Evolutionary conservation across 441 rosid genomes (phyloP).

Genomic region (Capsella rubella): DNA sequence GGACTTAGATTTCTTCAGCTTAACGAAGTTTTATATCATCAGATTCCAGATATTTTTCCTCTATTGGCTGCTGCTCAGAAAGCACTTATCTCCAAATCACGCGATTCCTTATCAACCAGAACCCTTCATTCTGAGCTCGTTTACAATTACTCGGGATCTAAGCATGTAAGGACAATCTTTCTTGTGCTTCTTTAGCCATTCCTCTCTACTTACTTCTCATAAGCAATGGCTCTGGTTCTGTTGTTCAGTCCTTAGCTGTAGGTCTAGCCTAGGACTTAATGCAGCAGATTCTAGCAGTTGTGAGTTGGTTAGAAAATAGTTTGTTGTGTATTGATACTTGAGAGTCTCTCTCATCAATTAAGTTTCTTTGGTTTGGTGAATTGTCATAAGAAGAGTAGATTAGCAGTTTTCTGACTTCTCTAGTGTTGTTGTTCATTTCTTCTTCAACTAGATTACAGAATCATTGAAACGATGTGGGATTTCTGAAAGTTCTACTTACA

Average conservation of each 20-base stretch:
- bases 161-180: conserved; percentile 63
- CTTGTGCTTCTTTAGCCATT: conserved; percentile 11
- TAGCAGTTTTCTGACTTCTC: neutral
- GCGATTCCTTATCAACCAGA: conserved; percentile 74
- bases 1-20: neutral
- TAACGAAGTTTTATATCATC: conserved; percentile 24
- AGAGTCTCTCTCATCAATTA: neutral
- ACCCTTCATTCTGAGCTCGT: conserved; percentile 96
- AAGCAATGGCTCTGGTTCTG: neutral
- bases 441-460: conserved; percentile 71
- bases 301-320: neutral
- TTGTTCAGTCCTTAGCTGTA: conserved; percentile 7
- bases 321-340: neutral
- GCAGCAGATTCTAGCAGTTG: neutral
- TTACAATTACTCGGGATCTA: conserved; percentile 87
- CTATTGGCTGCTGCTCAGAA: conserved; percentile 89
- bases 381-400: neutral
- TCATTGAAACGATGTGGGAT: conserved; percentile 92
- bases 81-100: conserved; percentile 74
- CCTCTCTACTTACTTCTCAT: neutral
- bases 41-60: conserved; percentile 89
- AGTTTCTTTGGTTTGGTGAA: conserved; percentile 22
- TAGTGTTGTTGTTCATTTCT: conserved; percentile 11
- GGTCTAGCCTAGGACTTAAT: neutral
- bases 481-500: conserved; percentile 68